phyloP scores from a whole-genome alignment of 192 early-diverging fungal species.

The Podila verticillata region DNA sequence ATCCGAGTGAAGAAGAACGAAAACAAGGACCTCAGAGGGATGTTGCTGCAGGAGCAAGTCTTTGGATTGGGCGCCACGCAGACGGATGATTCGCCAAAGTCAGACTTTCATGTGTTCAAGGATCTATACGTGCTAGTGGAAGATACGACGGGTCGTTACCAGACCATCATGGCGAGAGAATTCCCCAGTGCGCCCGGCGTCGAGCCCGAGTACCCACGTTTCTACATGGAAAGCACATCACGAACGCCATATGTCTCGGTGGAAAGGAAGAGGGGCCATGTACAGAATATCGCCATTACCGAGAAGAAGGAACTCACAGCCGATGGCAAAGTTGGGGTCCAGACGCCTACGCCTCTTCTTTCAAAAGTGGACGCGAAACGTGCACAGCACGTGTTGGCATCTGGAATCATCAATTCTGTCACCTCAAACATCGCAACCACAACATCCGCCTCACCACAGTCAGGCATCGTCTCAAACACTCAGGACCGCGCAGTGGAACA shows the following conservation, averaged over 20 bases:
- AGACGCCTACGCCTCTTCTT: not conserved
- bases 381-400: conserved; percentile 12
- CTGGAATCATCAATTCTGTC: conserved; percentile 31
- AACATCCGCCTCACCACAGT: conserved; percentile 2
- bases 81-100: conserved; percentile 5
- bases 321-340: not conserved
- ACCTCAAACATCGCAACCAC: conserved; percentile 20
- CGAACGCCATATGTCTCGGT: not conserved
- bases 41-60: conserved; percentile 23
- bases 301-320: not conserved
- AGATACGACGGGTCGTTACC: conserved; percentile 22
- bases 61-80: conserved; percentile 29
- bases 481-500: conserved; percentile 25
- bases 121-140: conserved; percentile 25
- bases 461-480: not conserved
- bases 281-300: not conserved
- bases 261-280: not conserved
- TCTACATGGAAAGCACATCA: not conserved
- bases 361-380: not conserved
- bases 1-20: not conserved
- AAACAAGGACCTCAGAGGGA: conserved; percentile 16
- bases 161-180: conserved; percentile 25
- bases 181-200: not conserved
- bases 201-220: conserved; percentile 9
- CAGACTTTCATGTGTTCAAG: conserved; percentile 27